Conservation (phyloP, 192 early-diverging fungal species). For the Coemansia sp. region DNA sequence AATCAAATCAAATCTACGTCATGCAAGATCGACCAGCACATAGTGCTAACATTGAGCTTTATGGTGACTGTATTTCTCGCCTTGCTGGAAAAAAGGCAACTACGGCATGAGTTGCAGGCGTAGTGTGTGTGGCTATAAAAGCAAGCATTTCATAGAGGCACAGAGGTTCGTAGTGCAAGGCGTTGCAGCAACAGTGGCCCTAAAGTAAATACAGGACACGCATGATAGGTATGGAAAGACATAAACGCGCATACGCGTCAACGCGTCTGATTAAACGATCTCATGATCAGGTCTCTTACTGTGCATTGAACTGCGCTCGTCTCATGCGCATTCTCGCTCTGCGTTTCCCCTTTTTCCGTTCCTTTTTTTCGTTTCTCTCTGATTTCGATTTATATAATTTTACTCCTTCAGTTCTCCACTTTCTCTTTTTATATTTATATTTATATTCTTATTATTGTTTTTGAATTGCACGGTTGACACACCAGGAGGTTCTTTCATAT, state of each 20-base stretch:
- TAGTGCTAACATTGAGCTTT: background rate
- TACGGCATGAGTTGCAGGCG: background rate
- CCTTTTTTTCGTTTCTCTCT: background rate
- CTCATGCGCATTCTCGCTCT: background rate
- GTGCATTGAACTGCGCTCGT: constrained; percentile 4
- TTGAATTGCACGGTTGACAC: background rate
- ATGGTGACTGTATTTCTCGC: background rate
- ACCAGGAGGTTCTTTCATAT: background rate
- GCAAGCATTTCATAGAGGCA: too few relatives aligned
- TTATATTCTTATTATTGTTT: background rate
- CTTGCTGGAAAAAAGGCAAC: background rate
- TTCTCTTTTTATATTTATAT: background rate
- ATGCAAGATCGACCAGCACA: background rate
- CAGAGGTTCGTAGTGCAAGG: too few relatives aligned
- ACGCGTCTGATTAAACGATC: background rate
- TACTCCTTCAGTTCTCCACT: background rate
- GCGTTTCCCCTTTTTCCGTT: background rate
- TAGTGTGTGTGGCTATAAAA: too few relatives aligned
- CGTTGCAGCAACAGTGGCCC: background rate
- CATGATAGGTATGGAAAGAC: background rate
- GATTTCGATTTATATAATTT: background rate
- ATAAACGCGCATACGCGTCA: background rate
- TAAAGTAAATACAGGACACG: background rate
- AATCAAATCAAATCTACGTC: too few relatives aligned
- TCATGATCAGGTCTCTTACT: background rate